These are phyloP conservation scores for Fusarium incarnatum DNA, from an alignment of 2,329 filamentous ascomycete genomes.

Conservation along the genomic window DNA sequence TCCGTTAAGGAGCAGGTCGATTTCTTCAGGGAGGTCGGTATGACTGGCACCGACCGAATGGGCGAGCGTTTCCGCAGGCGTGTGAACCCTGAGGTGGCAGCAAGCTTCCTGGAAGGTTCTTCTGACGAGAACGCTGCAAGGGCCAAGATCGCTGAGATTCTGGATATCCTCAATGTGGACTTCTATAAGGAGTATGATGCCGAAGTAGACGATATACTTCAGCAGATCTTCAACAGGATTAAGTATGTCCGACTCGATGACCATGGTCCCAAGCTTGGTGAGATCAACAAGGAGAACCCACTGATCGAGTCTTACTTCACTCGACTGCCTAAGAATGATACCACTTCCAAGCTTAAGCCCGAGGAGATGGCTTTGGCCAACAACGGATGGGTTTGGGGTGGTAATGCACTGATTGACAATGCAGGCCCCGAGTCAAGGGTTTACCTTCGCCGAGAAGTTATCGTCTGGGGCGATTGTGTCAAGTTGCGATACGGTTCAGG, in stretches of 20 bases:
- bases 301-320: constrained; percentile 97
- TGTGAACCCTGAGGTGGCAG: constrained; percentile 76
- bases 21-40: constrained; percentile 75
- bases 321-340: constrained; percentile 81
- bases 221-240: constrained; percentile 93
- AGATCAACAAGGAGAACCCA: constrained; percentile 80
- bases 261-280: constrained; percentile 86
- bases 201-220: constrained; percentile 83
- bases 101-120: constrained; percentile 69
- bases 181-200: constrained; percentile 93
- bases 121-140: constrained; percentile 68
- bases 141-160: constrained; percentile 69
- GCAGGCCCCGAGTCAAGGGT: constrained; percentile 89
- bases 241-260: constrained; percentile 96
- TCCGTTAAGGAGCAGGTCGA: constrained; percentile 64
- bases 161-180: constrained; percentile 87
- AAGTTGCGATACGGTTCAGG: constrained; percentile 90
- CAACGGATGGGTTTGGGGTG: constrained; percentile 99
- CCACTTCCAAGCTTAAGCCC: constrained; percentile 79
- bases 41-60: constrained; percentile 78
- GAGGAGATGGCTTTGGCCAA: constrained; percentile 87
- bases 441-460: constrained; percentile 96
- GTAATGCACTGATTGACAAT: constrained; percentile 93
- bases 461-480: constrained; percentile 98
- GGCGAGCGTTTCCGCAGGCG: constrained; percentile 82